Base-by-base conservation (phyloP, 495 filamentous ascomycete genomes). In the Hypoxylon cercidicola region DNA sequence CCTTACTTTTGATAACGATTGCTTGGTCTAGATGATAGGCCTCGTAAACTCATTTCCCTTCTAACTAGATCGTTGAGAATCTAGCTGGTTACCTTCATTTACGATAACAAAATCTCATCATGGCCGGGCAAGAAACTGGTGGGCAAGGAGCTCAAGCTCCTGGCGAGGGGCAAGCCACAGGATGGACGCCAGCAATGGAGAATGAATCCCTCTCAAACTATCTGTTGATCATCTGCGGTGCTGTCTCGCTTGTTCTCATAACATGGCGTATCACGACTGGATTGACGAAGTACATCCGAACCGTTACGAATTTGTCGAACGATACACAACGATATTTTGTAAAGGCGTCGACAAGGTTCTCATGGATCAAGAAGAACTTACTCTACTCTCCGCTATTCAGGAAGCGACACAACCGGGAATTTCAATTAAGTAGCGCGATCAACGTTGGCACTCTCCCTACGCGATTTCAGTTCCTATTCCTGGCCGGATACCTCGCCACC, bases 401-500 rank as follows among this genome's bases (percentile, higher is more conserved):
- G 23, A 92, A 93, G 69, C 82, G 93, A 66, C 95, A 97, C 74
- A 97, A 97, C 67, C 83, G 89, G 25, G 92, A 96, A 72, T 83
- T 98, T 62, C 89, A 92, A 70, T 77, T 99, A n/a, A 93, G 90
- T 28, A 82, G 84, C 9, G 93, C 92, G n/a, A 62, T 97, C 71
- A 92, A 90, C 65, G 88, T 97, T 48, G 95, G 95, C 40, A 97
- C 93, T 0, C 78, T 99, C 15, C 95, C 95, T 0, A 91, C 92
- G 3, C 81, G 95, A 23, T 88, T 97, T 67, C 93, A 99, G 66
- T 85, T 89, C 4, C 74, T 93, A 23, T 82, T 98, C 66, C 79
- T 99, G 47, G 10, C 83, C 2, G 72, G 84, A 15, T 97, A 97
- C 75, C 73, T 94, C 18, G 78, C 81, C 11, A 89, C 85, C 64